phyloP scores from a whole-genome alignment of 805 yeast species.

The Nematodospora valgi region DNA sequence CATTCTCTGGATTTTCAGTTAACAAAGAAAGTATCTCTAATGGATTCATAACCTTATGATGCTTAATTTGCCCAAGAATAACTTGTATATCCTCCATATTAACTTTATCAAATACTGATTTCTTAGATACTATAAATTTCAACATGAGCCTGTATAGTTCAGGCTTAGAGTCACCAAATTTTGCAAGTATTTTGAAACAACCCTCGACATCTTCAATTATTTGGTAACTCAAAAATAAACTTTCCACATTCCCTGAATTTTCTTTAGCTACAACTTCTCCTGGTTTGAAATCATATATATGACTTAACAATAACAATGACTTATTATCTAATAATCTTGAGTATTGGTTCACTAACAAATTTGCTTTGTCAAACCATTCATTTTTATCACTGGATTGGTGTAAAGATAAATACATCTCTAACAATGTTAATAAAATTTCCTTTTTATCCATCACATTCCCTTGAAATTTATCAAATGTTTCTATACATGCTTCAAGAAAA shows the following conservation, averaged over 20 bases:
- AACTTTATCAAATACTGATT: constrained; percentile 46
- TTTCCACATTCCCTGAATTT: constrained; percentile 49
- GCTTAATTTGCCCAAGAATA: constrained; percentile 53
- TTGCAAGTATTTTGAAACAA: constrained; percentile 54
- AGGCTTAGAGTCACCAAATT: constrained; percentile 60
- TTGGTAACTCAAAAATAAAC: constrained; percentile 64
- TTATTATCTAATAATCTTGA: constrained; percentile 53
- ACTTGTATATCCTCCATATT: constrained; percentile 39
- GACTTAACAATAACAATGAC: constrained; percentile 54
- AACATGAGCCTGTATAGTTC: constrained; percentile 66
- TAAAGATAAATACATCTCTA: constrained; percentile 73
- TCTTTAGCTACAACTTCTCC: constrained; percentile 44
- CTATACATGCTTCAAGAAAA: constrained; percentile 87
- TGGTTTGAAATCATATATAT: constrained; percentile 50
- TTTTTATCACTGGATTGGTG: constrained; percentile 35
- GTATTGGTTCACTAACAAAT: constrained; percentile 43
- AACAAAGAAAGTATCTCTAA: constrained; percentile 73
- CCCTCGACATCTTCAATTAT: constrained; percentile 53
- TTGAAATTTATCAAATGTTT: constrained; percentile 71
- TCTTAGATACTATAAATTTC: constrained; percentile 56
- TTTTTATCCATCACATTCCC: constrained; percentile 66
- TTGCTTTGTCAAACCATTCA: constrained; percentile 72
- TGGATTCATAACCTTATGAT: constrained; percentile 58
- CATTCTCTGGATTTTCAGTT: constrained; percentile 31
- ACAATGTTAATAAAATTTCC: constrained; percentile 73